Percentiles rank a stretch among this genome's conserved stretches.
These are phyloP conservation scores for Vitis cinerea DNA, from an alignment of 164 flowering plant species.

Conservation along the genomic window DNA sequence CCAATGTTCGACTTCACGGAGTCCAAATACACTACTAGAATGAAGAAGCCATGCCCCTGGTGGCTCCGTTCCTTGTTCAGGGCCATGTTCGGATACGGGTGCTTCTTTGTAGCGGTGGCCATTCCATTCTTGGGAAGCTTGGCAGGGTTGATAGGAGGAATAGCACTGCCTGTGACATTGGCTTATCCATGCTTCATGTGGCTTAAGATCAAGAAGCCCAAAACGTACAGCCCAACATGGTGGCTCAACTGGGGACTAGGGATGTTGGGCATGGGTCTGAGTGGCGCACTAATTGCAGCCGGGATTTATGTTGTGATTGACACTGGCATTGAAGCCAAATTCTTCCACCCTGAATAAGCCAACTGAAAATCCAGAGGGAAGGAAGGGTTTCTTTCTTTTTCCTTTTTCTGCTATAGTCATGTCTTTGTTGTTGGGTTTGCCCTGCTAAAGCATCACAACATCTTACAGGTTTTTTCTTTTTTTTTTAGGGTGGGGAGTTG, in stretches of 20 bases:
- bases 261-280: conserved; percentile 47
- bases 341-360: conserved; percentile 51
- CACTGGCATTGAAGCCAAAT: conserved; percentile 50
- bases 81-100: conserved; percentile 26
- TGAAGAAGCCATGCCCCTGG: conserved; percentile 49
- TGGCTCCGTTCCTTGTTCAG: conserved; percentile 45
- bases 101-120: conserved; percentile 50
- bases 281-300: conserved; percentile 41
- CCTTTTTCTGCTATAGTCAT: no score
- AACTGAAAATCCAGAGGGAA: no score
- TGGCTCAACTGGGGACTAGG: conserved; percentile 62
- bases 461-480: no score
- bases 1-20: conserved; percentile 52
- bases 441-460: no score
- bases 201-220: conserved; percentile 62
- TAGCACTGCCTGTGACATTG: conserved; percentile 67
- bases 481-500: no score
- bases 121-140: conserved; percentile 44
- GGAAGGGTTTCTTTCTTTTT: no score
- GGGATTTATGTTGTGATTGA: conserved; percentile 48
- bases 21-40: conserved; percentile 25
- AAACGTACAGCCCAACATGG: conserved; percentile 43
- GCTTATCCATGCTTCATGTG: conserved; percentile 91
- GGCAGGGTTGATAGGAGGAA: conserved; percentile 55
- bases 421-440: no score